A percentile compares a stretch with the other conserved stretches of the same genome.
Evolutionary conservation across 352 stramenopile species (phyloP).

Genomic region (Globisporangium cystogenes): DNA sequence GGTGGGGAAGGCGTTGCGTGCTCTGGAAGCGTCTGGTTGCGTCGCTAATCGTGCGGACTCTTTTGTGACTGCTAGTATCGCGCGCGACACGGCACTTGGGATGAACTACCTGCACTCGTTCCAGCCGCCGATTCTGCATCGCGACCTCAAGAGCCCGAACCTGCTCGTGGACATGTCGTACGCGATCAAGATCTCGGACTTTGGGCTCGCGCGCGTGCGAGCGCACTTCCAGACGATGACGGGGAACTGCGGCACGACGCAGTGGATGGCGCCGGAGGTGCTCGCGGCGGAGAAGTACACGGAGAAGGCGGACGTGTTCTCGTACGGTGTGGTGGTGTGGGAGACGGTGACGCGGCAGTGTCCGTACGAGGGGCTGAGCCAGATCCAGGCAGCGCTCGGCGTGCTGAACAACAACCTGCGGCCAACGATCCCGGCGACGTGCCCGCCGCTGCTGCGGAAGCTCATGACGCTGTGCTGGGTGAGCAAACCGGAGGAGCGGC

Average conservation of each 20-base stretch:
- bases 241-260: constrained; percentile 79
- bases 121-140: constrained; percentile 81
- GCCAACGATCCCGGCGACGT: constrained; percentile 72
- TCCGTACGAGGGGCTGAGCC: constrained; percentile 89
- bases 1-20: constrained; percentile 22
- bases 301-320: constrained; percentile 86
- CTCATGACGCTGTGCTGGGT: constrained; percentile 85
- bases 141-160: constrained; percentile 85
- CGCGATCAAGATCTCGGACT: constrained; percentile 88
- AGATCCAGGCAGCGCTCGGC: constrained; percentile 85
- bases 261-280: constrained; percentile 87
- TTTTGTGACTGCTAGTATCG: constrained; percentile 37
- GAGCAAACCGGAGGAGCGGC: constrained; percentile 63
- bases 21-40: not conserved
- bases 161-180: constrained; percentile 75
- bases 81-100: constrained; percentile 68
- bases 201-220: constrained; percentile 74
- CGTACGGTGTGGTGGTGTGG: constrained; percentile 82
- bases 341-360: constrained; percentile 88
- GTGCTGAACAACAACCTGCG: constrained; percentile 86
- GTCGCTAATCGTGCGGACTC: not conserved
- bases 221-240: constrained; percentile 88
- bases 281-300: constrained; percentile 82
- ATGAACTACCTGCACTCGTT: constrained; percentile 90
- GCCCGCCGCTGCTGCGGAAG: constrained; percentile 74